These are phyloP conservation scores for Antonospora locustae DNA, from an alignment of 371 early-diverging fungal genomes.

Conservation along the genomic window DNA sequence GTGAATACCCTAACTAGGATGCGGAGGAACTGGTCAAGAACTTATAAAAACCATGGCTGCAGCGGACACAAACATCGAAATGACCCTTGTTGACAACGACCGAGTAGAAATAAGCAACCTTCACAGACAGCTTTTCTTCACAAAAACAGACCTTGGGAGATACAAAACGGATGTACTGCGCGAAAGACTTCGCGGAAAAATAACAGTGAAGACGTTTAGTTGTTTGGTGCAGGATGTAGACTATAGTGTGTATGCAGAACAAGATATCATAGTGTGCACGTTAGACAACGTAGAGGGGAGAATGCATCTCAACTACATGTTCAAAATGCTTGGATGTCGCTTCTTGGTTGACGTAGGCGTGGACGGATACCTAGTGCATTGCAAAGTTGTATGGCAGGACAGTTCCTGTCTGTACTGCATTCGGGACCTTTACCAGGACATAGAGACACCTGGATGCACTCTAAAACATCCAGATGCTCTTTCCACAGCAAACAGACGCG, in stretches of 20 bases:
- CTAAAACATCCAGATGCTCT: constrained; percentile 8
- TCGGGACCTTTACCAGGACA: constrained; percentile 21
- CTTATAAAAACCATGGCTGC: constrained; percentile 26
- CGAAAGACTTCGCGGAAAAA: constrained; percentile 6
- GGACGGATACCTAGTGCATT: constrained; percentile 20
- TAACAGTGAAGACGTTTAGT: constrained; percentile 6
- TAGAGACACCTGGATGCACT: constrained; percentile 10
- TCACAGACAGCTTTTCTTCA: constrained; percentile 65
- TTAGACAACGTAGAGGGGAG: constrained; percentile 39
- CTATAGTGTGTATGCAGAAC: constrained; percentile 4
- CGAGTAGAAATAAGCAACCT: constrained; percentile 63
- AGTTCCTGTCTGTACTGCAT: constrained; percentile 46
- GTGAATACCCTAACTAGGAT: constrained; percentile 26
- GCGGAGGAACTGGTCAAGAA: constrained; percentile 45
- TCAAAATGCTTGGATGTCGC: constrained; percentile 5
- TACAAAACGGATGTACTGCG: constrained; percentile 22
- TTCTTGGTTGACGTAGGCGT: constrained; percentile 45
- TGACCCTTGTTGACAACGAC: constrained; percentile 66
- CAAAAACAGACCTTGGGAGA: constrained; percentile 41
- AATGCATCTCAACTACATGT: constrained; percentile 47
- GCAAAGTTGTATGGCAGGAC: constrained; percentile 23
- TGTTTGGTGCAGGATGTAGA: background rate
- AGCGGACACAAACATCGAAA: constrained; percentile 54
- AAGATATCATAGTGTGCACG: constrained; percentile 32
- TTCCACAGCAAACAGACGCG: constrained; percentile 8